A percentile compares a stretch with the other conserved stretches of the same genome.
Evolutionary conservation across 192 early-diverging fungal species (phyloP).

Genomic region (Coemansia sp.): DNA sequence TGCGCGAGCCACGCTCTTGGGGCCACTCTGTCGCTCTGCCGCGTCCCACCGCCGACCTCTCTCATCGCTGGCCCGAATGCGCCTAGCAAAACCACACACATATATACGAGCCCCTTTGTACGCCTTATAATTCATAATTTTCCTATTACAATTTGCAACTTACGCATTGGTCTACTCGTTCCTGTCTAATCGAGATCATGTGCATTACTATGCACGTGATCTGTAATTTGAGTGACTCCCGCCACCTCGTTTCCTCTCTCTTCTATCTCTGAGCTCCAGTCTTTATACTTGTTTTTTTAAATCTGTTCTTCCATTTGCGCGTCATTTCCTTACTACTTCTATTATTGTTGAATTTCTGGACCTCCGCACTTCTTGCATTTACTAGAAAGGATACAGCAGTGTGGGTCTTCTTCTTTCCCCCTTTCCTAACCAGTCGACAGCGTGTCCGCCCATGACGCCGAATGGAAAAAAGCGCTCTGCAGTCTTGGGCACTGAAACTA

Average conservation of each 20-base stretch:
- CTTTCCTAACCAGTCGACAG: constrained; percentile 16
- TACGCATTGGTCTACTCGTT: too few species aligned
- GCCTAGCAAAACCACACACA: neutral
- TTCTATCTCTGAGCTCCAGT: neutral
- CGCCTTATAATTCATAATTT: neutral
- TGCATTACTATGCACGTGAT: constrained; percentile 43
- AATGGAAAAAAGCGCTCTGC: constrained; percentile 47
- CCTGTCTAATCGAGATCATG: constrained; percentile 25
- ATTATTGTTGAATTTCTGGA: neutral
- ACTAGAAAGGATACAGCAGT: neutral
- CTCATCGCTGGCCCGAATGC: neutral
- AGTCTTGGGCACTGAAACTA: constrained; percentile 21
- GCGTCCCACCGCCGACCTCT: constrained; percentile 12
- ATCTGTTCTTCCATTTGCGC: constrained; percentile 4
- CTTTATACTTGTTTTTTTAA: neutral
- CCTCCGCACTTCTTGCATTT: neutral
- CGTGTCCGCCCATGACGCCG: constrained; percentile 32
- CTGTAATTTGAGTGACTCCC: constrained; percentile 27
- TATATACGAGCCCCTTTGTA: constrained; percentile 4
- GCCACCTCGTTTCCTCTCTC: neutral
- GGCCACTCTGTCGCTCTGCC: constrained; percentile 53
- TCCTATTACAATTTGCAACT: neutral
- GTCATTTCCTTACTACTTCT: neutral
- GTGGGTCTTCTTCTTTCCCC: neutral
- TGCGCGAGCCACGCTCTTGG: constrained; percentile 46